These are phyloP conservation scores for Xylariaceae sp. DNA, from an alignment of 2,329 filamentous ascomycete species.

Conservation along the genomic window DNA sequence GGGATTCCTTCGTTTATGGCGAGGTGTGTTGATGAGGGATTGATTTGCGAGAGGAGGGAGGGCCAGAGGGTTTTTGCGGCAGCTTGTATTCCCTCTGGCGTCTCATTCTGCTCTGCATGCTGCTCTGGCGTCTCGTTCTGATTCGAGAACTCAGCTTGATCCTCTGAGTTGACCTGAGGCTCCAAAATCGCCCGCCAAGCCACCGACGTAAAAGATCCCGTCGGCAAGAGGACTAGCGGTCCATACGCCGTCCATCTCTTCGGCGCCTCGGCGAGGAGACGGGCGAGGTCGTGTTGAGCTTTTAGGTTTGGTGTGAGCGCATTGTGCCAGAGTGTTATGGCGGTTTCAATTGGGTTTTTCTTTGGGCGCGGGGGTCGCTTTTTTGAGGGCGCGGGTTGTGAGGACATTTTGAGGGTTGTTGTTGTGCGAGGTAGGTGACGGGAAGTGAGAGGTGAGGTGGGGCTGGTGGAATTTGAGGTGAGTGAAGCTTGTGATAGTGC, in stretches of 20 bases:
- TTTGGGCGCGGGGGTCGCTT: conserved; percentile 10
- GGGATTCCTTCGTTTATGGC: conserved; percentile 60
- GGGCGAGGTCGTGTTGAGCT: conserved; percentile 18
- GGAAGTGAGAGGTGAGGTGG: too few species aligned
- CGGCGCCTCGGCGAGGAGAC: conserved; percentile 38
- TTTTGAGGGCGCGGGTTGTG: background rate
- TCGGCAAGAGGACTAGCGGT: conserved; percentile 56
- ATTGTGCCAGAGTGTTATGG: conserved; percentile 12
- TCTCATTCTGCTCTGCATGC: background rate
- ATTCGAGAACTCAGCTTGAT: background rate
- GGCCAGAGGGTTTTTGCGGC: conserved; percentile 39
- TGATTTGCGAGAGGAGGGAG: conserved; percentile 44
- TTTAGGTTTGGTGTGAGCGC: conserved; percentile 7
- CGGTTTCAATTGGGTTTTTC: conserved; percentile 19
- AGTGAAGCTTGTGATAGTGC: too few species aligned
- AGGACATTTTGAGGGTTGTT: conserved; percentile 5
- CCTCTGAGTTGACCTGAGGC: background rate
- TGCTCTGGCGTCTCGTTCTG: background rate
- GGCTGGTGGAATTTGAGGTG: too few species aligned
- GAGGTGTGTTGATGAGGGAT: conserved; percentile 43
- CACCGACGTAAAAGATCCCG: conserved; percentile 47
- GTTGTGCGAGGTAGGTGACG: background rate
- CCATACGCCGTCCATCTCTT: conserved; percentile 57
- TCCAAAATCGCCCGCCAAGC: conserved; percentile 39
- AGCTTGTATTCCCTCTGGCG: conserved; percentile 18